A percentile compares a stretch with the other conserved stretches of the same genome.
Evolutionary conservation across 352 stramenopile species (phyloP).

Genomic region (Phytophthora cajani): DNA sequence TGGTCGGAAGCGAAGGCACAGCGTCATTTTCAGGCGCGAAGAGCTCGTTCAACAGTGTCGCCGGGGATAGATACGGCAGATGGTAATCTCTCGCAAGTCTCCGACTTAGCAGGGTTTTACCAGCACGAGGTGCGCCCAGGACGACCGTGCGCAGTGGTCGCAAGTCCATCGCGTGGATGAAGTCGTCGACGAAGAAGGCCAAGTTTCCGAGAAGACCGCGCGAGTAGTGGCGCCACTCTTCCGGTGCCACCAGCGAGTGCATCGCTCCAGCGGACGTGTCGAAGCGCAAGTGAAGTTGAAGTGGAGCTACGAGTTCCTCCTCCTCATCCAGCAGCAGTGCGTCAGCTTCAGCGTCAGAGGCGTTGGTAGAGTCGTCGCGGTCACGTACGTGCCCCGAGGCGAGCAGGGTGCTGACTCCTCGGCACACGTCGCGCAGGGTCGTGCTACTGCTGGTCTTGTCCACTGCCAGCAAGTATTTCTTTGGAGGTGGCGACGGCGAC

Average conservation of each 20-base stretch:
- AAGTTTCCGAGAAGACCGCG: conserved; percentile 70
- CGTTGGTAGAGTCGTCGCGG: conserved; percentile 19
- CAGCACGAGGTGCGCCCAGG: conserved; percentile 65
- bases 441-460: conserved; percentile 61
- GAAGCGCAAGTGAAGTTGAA: conserved; percentile 82
- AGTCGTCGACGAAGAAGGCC: conserved; percentile 74
- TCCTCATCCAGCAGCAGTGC: conserved; percentile 66
- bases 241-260: conserved; percentile 56
- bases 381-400: conserved; percentile 58
- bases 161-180: conserved; percentile 77
- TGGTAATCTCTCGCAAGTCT: conserved; percentile 76
- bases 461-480: conserved; percentile 74
- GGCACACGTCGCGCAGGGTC: conserved; percentile 70
- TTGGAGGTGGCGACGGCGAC: conserved; percentile 39
- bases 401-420: conserved; percentile 64
- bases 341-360: conserved; percentile 55
- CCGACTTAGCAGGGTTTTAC: conserved; percentile 67
- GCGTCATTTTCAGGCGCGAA: conserved; percentile 36
- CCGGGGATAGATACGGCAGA: conserved; percentile 64
- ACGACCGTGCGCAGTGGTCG: conserved; percentile 75
- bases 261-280: conserved; percentile 59
- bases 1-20: conserved; percentile 2
- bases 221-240: conserved; percentile 78
- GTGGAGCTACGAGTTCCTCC: conserved; percentile 55
- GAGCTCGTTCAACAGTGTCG: conserved; percentile 56